Evolutionary conservation across 805 yeast genomes (phyloP).

Genomic region (Candida tibetensis): DNA sequence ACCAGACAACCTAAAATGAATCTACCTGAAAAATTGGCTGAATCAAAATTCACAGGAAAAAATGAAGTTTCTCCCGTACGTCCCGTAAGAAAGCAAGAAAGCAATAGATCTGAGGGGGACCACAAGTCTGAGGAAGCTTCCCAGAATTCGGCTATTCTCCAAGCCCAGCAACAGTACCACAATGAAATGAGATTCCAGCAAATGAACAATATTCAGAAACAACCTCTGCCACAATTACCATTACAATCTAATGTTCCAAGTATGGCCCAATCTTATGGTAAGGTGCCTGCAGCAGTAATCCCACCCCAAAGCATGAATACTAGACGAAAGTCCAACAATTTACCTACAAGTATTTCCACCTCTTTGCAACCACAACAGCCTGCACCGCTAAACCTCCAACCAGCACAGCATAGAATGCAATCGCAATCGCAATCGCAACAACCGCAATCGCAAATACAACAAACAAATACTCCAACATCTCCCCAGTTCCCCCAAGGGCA

Average conservation of each 20-base stretch:
- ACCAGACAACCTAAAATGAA: conserved; percentile 39
- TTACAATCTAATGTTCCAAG: not conserved
- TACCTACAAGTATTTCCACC: not conserved
- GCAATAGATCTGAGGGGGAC: conserved; percentile 1
- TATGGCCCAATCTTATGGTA: not conserved
- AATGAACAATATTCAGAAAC: conserved; percentile 2
- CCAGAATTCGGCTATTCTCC: not conserved
- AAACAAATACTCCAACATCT: conserved; percentile 19
- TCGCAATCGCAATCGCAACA: not conserved
- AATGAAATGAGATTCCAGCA: conserved; percentile 5
- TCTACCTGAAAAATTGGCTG: not conserved
- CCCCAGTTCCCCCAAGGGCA: conserved; percentile 24
- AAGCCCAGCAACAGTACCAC: conserved; percentile 8
- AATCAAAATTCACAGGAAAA: not conserved
- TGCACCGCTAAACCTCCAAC: conserved; percentile 1
- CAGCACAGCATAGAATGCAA: not conserved
- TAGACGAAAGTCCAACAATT: conserved; percentile 12
- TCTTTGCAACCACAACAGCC: not conserved
- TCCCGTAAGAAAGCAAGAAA: conserved; percentile 3
- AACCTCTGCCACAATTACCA: conserved; percentile 1
- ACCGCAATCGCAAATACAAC: conserved; percentile 1
- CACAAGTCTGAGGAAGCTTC: conserved; percentile 1
- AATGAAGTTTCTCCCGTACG: conserved; percentile 3
- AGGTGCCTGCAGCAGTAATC: conserved; percentile 23
- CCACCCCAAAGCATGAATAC: conserved; percentile 24